A percentile compares a stretch with the other conserved stretches of the same genome.
These are phyloP conservation scores for Phylloporus scabripes DNA, from an alignment of 768 basidiomycete species.

Conservation along the genomic window DNA sequence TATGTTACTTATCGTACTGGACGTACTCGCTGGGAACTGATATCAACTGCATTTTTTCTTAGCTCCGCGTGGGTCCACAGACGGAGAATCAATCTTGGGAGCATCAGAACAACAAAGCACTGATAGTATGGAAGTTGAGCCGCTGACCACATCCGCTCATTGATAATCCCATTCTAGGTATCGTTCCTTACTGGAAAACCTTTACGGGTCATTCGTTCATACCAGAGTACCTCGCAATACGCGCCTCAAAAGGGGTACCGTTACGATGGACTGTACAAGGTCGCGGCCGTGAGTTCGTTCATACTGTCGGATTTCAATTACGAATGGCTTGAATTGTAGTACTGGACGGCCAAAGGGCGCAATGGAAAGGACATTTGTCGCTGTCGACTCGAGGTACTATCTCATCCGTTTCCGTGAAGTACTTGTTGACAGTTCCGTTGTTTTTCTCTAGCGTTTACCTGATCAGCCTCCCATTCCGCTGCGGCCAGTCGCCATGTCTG, in stretches of 20 bases:
- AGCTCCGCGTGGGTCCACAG: constrained; percentile 23
- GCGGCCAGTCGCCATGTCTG: neutral
- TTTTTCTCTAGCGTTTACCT: constrained; percentile 21
- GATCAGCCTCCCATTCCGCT: constrained; percentile 21
- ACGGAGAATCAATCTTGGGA: constrained; percentile 22
- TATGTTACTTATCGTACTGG: constrained; percentile 6
- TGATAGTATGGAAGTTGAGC: constrained; percentile 13
- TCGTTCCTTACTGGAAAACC: constrained; percentile 18
- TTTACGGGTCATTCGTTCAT: constrained; percentile 26
- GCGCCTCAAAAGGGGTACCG: constrained; percentile 24
- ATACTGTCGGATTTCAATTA: neutral
- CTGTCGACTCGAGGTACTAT: constrained; percentile 22
- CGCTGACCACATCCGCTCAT: neutral
- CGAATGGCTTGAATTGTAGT: constrained; percentile 6
- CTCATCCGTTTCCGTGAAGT: neutral
- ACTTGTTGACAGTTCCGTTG: neutral
- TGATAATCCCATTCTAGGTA: constrained; percentile 6
- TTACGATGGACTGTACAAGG: constrained; percentile 29
- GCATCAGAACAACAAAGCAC: constrained; percentile 4
- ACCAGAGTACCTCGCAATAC: constrained; percentile 17
- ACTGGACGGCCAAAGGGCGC: constrained; percentile 17
- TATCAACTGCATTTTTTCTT: neutral
- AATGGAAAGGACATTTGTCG: constrained; percentile 20
- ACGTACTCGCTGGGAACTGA: neutral
- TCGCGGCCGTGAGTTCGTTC: constrained; percentile 14